These are phyloP conservation scores for Candida chilensis DNA, from an alignment of 805 yeast genomes.

Conservation along the genomic window DNA sequence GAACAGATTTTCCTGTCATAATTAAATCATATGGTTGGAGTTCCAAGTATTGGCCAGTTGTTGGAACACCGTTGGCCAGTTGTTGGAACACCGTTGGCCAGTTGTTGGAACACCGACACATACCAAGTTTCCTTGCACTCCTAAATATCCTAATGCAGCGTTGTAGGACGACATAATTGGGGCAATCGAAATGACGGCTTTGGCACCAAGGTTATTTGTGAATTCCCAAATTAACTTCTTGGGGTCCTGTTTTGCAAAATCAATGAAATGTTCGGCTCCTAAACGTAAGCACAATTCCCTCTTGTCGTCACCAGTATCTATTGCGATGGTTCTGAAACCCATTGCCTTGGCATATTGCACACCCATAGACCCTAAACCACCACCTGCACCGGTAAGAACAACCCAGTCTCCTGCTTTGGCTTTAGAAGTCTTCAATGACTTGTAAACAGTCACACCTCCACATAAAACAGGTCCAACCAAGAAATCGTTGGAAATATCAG, in stretches of 20 bases:
- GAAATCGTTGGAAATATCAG: slow-evolving; percentile 27
- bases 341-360: background rate
- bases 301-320: background rate
- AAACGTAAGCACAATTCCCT: background rate
- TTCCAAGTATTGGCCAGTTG: too few relatives aligned
- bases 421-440: background rate
- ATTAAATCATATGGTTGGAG: background rate
- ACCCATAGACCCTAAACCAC: background rate
- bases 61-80: too few relatives aligned
- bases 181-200: background rate
- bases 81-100: too few relatives aligned
- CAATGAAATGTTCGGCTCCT: background rate
- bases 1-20: background rate
- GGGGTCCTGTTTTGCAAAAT: background rate
- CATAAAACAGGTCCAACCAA: slow-evolving; percentile 23
- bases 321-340: background rate
- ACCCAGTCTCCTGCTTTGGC: background rate
- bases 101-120: background rate
- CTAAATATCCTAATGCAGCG: background rate
- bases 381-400: background rate
- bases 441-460: slow-evolving; percentile 6
- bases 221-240: background rate
- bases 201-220: background rate
- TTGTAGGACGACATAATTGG: background rate
- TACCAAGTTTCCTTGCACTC: background rate